Base-by-base conservation (phyloP, 2,329 filamentous ascomycete species). In the Coniochaeta hoffmannii region DNA sequence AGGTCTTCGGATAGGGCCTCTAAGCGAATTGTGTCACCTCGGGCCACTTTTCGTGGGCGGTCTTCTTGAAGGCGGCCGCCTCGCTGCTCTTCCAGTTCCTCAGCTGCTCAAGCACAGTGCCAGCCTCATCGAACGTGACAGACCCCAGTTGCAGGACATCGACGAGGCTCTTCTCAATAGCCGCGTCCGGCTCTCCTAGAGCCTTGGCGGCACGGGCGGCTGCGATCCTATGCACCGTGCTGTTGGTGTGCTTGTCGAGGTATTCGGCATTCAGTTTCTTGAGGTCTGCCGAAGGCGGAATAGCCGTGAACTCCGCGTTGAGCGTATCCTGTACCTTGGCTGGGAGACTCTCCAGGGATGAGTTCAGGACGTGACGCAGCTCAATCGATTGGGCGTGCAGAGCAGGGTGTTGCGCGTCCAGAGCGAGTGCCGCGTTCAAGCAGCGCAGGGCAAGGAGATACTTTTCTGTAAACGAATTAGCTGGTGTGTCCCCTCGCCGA, bases 371-470 rank as follows among this genome's bases (percentile, higher is more conserved):
- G 62, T 85, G 78, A 59, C 83, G 84, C 73, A 97, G 87, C 56
- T 83, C 81, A 44, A 87, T 75, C 30, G 81, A 77, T 68, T 94
- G 89, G 65, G 90, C 83, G 66, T 92, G 86, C n/a, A 93, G 80
- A 60, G 80, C 83, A 11, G 89, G 81, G 64, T 91, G 79, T 49
- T 83, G 76, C 2, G 85, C 70, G 59, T 94, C 86, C 32, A 97
- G 76, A 3, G 79, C 76, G 55, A 83, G 74, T 28, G 90, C 86
- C 17, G 89, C 86, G 51, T 89, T 83, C 54, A 99, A 80, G 70
- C 90, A 96, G 65, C 90, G 89, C 57, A 97, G 79, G 0, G 94
- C 93, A 58, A 96, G 86, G 44, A 96, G 74, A 65, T 89, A 90
- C 76, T 97, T 97, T 68, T 85, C 92, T 93, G 64, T 44, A 56